phyloP scores from a whole-genome alignment of 169 alveolate species.

The Perkinsus olseni region DNA sequence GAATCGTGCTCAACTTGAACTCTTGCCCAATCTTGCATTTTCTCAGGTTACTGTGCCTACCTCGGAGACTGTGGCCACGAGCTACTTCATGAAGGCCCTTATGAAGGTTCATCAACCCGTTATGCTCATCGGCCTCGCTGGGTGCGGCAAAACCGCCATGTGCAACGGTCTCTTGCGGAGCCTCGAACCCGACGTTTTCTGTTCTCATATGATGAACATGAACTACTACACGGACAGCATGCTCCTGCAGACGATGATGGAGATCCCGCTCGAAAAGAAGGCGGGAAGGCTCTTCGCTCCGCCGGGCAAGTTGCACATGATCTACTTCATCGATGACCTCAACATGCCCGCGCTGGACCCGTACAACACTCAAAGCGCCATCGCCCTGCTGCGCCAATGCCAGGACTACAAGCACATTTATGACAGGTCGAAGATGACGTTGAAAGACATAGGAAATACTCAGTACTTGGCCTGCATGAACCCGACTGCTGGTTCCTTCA shows the following conservation, averaged over 20 bases:
- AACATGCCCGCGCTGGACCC: conserved; percentile 92
- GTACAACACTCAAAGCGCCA: conserved; percentile 86
- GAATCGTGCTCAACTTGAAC: no score
- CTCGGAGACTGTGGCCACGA: conserved; percentile 76
- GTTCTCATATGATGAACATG: conserved; percentile 69
- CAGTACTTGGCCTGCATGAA: conserved; percentile 84
- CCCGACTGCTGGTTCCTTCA: conserved; percentile 89
- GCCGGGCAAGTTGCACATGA: conserved; percentile 78
- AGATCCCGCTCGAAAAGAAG: conserved; percentile 76
- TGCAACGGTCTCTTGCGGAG: conserved; percentile 68
- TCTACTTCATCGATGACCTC: conserved; percentile 88
- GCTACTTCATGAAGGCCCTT: conserved; percentile 69
- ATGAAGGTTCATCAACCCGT: conserved; percentile 67
- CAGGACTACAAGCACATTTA: conserved; percentile 85
- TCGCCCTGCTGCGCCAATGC: conserved; percentile 82
- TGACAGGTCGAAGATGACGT: conserved; percentile 74
- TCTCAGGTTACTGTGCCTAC: conserved; percentile 75
- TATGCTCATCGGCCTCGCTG: conserved; percentile 82
- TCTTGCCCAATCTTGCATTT: no score
- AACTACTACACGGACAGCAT: conserved; percentile 86
- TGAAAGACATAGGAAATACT: conserved; percentile 83
- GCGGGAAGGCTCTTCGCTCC: conserved; percentile 92
- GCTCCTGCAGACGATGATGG: conserved; percentile 69
- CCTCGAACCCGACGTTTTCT: conserved; percentile 58
- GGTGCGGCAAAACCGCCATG: conserved; percentile 87